Evolutionary conservation across 2,329 filamentous ascomycete species (phyloP).

Genomic region (Clonostachys sp.): DNA sequence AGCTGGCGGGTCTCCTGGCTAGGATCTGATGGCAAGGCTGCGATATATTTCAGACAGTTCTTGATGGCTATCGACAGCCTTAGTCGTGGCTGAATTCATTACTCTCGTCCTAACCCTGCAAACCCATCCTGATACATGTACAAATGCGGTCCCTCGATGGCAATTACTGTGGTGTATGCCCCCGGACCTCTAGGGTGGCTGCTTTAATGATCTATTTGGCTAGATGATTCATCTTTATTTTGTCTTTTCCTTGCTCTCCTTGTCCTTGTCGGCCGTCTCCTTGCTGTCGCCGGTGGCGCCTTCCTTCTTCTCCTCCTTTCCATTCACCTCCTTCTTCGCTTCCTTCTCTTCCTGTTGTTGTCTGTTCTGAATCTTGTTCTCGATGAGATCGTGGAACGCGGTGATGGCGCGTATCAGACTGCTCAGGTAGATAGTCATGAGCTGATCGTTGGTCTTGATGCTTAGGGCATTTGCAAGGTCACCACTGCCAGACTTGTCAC

Average conservation of each 20-base stretch:
- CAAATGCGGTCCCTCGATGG: no score
- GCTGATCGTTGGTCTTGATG: slow-evolving; percentile 97
- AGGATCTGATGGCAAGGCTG: slow-evolving; percentile 16
- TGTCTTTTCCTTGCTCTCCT: slow-evolving; percentile 49
- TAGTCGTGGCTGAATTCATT: no score
- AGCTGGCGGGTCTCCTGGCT: slow-evolving; percentile 67
- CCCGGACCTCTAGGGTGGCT: no score
- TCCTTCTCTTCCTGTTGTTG: slow-evolving; percentile 97
- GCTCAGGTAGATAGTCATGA: slow-evolving; percentile 97
- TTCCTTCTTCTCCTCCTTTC: slow-evolving; percentile 57
- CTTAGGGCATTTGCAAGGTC: slow-evolving; percentile 96
- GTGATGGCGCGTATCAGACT: slow-evolving; percentile 96
- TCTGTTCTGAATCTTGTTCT: slow-evolving; percentile 99
- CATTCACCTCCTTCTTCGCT: slow-evolving; percentile 67
- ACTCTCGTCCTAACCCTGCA: no score
- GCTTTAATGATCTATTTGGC: not conserved
- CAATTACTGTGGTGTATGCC: no score
- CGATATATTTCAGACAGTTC: no score
- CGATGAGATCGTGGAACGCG: slow-evolving; percentile 97
- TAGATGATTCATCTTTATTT: slow-evolving; percentile 16
- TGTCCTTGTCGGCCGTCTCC: slow-evolving; percentile 46
- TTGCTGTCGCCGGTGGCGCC: slow-evolving; percentile 39
- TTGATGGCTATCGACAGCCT: no score
- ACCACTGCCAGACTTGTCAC: slow-evolving; percentile 62
- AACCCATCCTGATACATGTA: no score